A percentile compares a stretch with the other conserved stretches of the same genome.
phyloP scores from a whole-genome alignment of 2,329 filamentous ascomycete genomes.

The Curvularia verruculosa region DNA sequence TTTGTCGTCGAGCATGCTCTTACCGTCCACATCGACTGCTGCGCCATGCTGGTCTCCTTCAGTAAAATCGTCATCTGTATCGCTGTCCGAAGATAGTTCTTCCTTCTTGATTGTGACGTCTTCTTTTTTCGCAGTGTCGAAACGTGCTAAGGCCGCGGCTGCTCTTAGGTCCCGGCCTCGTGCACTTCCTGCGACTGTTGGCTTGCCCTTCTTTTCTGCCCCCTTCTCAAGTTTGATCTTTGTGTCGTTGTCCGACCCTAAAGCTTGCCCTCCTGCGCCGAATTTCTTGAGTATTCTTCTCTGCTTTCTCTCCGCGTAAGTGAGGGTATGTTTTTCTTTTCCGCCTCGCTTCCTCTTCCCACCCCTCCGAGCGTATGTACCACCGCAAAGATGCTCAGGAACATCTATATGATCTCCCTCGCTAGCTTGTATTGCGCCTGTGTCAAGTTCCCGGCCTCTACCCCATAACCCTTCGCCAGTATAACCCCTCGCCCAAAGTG shows the following conservation, averaged over 20 bases:
- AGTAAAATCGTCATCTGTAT: constrained; percentile 46
- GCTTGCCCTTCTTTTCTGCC: constrained; percentile 66
- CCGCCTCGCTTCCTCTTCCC: constrained; percentile 58
- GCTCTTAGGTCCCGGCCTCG: constrained; percentile 77
- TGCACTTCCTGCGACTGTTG: constrained; percentile 75
- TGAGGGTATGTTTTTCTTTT: constrained; percentile 57
- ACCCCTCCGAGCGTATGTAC: constrained; percentile 68
- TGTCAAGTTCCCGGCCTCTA: constrained; percentile 67
- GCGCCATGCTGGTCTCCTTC: constrained; percentile 53
- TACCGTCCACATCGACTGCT: constrained; percentile 69
- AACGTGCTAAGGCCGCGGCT: constrained; percentile 76
- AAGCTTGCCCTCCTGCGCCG: constrained; percentile 68
- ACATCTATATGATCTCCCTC: constrained; percentile 37
- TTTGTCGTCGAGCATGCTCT: constrained; percentile 67
- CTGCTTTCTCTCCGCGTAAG: constrained; percentile 76
- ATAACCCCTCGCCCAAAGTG: constrained; percentile 72
- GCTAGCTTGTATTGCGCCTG: constrained; percentile 39
- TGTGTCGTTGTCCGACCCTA: constrained; percentile 71
- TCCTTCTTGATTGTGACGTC: constrained; percentile 50
- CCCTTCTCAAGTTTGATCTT: constrained; percentile 72
- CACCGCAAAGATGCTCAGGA: constrained; percentile 75
- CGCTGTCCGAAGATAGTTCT: constrained; percentile 37
- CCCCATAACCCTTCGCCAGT: constrained; percentile 87
- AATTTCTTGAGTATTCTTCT: constrained; percentile 77
- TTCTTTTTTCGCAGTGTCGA: constrained; percentile 60